Evolutionary conservation across 2,329 filamentous ascomycete species (phyloP), one percentile per base, ranked within the genome.

Genomic region (Plectosphaerella cucumerina): DNA sequence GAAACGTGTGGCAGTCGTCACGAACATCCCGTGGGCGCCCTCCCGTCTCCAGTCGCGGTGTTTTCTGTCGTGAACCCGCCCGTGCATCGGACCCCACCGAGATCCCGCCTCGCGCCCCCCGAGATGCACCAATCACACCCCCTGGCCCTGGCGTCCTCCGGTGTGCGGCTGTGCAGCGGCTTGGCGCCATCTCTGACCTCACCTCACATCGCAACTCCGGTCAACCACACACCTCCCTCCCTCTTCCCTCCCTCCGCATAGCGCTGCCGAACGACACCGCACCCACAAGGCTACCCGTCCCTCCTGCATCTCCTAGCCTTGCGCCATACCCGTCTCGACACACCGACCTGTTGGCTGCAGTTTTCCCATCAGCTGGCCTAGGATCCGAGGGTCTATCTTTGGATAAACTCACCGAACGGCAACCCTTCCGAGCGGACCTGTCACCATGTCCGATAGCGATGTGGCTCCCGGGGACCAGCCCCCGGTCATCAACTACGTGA

Each of bases 401-500:
- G 39, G 39, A 33, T 33, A n/a, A n/a, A 15, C n/a, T 26, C 33
- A 23, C 22, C 43, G 43, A 45, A 22, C 20, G 12, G 20, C 21
- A 17, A 17, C 44, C 15, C 23, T 23, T 6, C 22, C n/a, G n/a
- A 11, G 26, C 8, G 12, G 26, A 31, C 12, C 26, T 5, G 26
- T 31, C 33, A 23, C 15, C 21, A 48, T 48, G 47, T 15, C 37
- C 18, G 21, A 35, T 22, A 37, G 31, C 4, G 37, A 26, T 22
- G 35, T 12, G 18, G 23, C 56, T 3, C 15, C 35, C 14, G 49
- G 48, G n/a, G 20, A 61, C 23, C 67, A 72, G 21, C 80, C 80
- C 21, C 74, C 78, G 15, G 69, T 84, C 57, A 77, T 95, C 73
- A 92, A 91, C 72, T 96, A 94, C 76, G 78, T 94, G 56, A 76